Percentiles rank a stretch among this genome's conserved stretches.
phyloP scores from a whole-genome alignment of 2,329 filamentous ascomycete genomes.

The Cladosporium sp. region DNA sequence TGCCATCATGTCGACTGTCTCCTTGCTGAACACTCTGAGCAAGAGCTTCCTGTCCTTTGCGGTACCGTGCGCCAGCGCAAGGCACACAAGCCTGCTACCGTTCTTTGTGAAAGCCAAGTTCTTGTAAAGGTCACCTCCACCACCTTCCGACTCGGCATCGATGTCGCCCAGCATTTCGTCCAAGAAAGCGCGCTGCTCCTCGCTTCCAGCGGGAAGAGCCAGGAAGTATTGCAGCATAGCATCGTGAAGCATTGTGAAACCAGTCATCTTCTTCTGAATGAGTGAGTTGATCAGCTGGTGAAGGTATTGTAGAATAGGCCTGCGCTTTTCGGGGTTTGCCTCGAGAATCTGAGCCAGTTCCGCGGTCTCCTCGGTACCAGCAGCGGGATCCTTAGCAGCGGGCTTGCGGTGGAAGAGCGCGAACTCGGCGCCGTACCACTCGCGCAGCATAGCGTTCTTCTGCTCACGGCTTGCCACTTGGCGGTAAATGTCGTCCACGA shows the following conservation, averaged over 20 bases:
- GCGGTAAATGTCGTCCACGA: slow-evolving; percentile 94
- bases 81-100: slow-evolving; percentile 76
- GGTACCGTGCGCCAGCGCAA: slow-evolving; percentile 78
- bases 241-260: slow-evolving; percentile 96
- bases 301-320: slow-evolving; percentile 81
- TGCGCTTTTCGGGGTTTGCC: slow-evolving; percentile 78
- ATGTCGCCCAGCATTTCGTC: slow-evolving; percentile 92
- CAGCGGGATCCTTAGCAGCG: slow-evolving; percentile 33
- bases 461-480: slow-evolving; percentile 82
- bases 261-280: slow-evolving; percentile 93
- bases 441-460: slow-evolving; percentile 78
- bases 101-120: slow-evolving; percentile 95
- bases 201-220: slow-evolving; percentile 71
- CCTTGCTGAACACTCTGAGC: slow-evolving; percentile 78
- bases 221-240: slow-evolving; percentile 97
- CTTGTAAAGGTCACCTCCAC: slow-evolving; percentile 82
- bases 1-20: slow-evolving; percentile 82
- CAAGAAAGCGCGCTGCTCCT: slow-evolving; percentile 82
- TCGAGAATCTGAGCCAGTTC: slow-evolving; percentile 76
- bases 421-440: slow-evolving; percentile 97
- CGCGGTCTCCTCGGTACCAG: slow-evolving; percentile 42
- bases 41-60: slow-evolving; percentile 93
- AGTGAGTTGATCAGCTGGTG: slow-evolving; percentile 86
- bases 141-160: slow-evolving; percentile 49
- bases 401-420: slow-evolving; percentile 71